Percentiles rank a stretch among this genome's conserved stretches.
Conservation (phyloP, 2,329 filamentous ascomycete genomes). For the Setomelanomma holmii region DNA sequence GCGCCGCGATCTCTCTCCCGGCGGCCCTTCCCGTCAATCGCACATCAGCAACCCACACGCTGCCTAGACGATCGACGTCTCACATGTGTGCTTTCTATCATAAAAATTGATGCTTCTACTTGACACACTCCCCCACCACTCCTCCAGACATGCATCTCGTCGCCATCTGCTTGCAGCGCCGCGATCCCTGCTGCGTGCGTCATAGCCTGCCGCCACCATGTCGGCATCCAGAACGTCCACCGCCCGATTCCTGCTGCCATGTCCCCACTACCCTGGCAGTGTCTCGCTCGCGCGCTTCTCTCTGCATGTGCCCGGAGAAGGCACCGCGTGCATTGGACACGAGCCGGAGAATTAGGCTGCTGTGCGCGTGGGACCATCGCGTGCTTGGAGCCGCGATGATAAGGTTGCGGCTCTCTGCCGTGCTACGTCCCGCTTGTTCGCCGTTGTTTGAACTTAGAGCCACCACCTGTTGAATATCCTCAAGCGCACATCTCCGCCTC, state of each 20-base stretch:
- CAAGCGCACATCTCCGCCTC: too few species aligned
- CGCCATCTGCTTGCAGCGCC: not conserved
- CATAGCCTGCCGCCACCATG: not conserved
- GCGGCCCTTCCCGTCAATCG: not conserved
- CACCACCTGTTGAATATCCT: not conserved
- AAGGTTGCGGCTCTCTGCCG: slow-evolving; percentile 4
- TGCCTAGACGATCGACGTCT: slow-evolving; percentile 1
- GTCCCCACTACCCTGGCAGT: not conserved
- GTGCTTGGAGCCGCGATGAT: slow-evolving; percentile 6
- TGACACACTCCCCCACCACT: not conserved
- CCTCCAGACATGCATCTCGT: not conserved
- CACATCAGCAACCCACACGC: not conserved
- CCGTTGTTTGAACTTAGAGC: not conserved
- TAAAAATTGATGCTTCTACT: not conserved
- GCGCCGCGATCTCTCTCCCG: not conserved
- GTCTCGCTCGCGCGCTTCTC: not conserved
- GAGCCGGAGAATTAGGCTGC: slow-evolving; percentile 9
- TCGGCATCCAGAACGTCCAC: not conserved
- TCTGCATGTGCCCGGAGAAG: not conserved
- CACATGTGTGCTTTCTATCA: not conserved
- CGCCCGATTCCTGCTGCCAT: not conserved
- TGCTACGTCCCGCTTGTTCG: not conserved
- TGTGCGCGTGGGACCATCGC: slow-evolving; percentile 18
- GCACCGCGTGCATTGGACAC: slow-evolving; percentile 15
- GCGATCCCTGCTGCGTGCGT: not conserved